Evolutionary conservation across 441 rosid genomes (phyloP).

Genomic region (Corymbia calophylla): DNA sequence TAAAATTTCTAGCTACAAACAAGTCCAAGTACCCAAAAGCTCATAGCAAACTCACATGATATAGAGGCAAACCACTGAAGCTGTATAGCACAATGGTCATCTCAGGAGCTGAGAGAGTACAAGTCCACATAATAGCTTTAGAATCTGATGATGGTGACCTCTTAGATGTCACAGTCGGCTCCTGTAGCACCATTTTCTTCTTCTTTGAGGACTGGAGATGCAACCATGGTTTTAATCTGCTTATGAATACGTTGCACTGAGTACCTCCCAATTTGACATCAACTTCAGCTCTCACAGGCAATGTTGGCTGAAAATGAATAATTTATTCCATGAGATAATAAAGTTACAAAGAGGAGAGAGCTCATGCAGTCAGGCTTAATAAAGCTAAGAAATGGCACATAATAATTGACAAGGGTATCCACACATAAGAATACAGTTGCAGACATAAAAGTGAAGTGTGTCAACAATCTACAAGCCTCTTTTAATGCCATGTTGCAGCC

Average conservation of each 20-base stretch:
- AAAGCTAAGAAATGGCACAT: neutral
- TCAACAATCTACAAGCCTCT: neutral
- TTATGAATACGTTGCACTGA: constrained; percentile 57
- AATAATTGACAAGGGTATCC: neutral
- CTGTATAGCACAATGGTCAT: constrained; percentile 74
- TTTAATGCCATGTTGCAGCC: neutral
- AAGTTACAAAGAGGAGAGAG: neutral
- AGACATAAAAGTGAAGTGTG: neutral
- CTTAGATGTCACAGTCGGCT: constrained; percentile 29
- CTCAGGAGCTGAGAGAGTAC: constrained; percentile 98
- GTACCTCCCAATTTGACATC: constrained; percentile 93
- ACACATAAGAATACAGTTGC: neutral
- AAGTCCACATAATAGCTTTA: constrained; percentile 84
- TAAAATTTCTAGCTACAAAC: neutral
- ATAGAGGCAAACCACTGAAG: constrained; percentile 52
- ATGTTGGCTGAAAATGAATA: constrained; percentile 41
- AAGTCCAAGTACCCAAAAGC: neutral
- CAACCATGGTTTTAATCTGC: constrained; percentile 85
- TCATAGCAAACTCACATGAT: constrained; percentile 68
- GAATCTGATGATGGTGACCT: constrained; percentile 47
- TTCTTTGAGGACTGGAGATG: constrained; percentile 56
- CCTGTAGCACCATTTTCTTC: constrained; percentile 66
- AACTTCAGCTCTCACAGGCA: constrained; percentile 84
- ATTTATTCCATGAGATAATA: neutral
- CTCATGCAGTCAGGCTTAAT: neutral